Evolutionary conservation across 73 alveolate genomes (phyloP), one percentile per base, ranked within the genome.

Genomic region (Stentor coeruleus): DNA sequence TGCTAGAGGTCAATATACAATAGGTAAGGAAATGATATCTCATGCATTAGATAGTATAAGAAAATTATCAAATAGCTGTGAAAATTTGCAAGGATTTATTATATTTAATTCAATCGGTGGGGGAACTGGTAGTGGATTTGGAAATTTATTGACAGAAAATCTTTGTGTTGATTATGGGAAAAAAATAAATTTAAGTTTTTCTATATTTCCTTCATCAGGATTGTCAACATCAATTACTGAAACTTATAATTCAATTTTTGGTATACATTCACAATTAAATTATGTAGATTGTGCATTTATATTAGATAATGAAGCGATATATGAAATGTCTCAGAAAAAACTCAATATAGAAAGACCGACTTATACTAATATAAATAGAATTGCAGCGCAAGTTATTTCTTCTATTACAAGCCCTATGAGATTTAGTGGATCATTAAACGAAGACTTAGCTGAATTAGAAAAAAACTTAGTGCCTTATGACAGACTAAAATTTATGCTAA

Each of bases 291-390:
- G 92, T 82, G 88, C 97, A 77, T 94, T 92, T 55, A 88, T 92
- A 91, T 87, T 92, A 90, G 99, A 97, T 84, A 97, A 97, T 87
- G 99, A 97, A 84, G 98, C 99, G 39, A 81, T 97, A 79, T 95
- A 95, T 91, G 98, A 94, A 77, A 97, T 97, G 84, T 96, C 98
- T 92, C 88, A 96, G 87, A 88, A 95, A 84, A 87, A 95, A 81
- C 90, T 95, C 60, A 97, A 94, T 84, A 94, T 96, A 83, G 98
- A 94, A 85, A 88, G 97, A 83, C 99, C 99, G 58, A 91, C 97
- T 49, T 96, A 96, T 91, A 92, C 98, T 76, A 94, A 96, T 85
- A 77, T 95, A 75, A 95, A 95, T 87, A 89, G 98, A 76, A 60
- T 95, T 81, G 90, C 92, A 76, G 96, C 96, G 38, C 95, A 93